phyloP scores from a whole-genome alignment of 164 flowering plant genomes.

The Malania oleifera region DNA sequence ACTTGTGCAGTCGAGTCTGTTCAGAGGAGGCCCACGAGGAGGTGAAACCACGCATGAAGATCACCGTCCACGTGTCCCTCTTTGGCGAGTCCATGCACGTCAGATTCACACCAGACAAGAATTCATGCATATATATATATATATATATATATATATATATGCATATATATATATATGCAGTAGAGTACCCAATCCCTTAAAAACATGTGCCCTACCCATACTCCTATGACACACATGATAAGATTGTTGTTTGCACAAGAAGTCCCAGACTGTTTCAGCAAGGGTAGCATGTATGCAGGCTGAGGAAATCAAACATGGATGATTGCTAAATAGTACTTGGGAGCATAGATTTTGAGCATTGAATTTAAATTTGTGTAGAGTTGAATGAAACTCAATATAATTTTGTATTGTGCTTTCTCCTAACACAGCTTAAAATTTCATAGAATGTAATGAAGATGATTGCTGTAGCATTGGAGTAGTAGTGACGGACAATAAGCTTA shows the following conservation, averaged over 20 bases:
- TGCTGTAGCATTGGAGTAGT: no score
- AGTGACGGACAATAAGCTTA: no score
- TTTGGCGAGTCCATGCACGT: slow-evolving; percentile 4
- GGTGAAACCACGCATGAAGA: slow-evolving; percentile 1
- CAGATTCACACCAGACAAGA: slow-evolving; percentile 18
- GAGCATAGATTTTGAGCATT: no score
- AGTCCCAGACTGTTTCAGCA: slow-evolving; percentile 24
- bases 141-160: no score
- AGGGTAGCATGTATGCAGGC: slow-evolving; percentile 26
- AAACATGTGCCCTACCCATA: slow-evolving; percentile 46
- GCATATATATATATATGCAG: no score
- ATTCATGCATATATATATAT: no score
- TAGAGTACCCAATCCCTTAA: slow-evolving; percentile 17
- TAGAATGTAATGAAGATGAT: no score
- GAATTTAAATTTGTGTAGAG: no score
- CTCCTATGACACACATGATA: slow-evolving; percentile 40
- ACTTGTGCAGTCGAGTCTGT: no score
- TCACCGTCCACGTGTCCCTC: slow-evolving; percentile 1
- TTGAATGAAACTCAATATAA: no score
- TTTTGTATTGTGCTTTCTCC: no score
- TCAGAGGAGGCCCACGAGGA: neutral
- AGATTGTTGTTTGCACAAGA: slow-evolving; percentile 29
- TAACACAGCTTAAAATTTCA: no score
- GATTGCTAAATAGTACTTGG: neutral
- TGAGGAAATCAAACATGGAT: slow-evolving; percentile 6